A percentile compares a stretch with the other conserved stretches of the same genome.
These are phyloP conservation scores for Microbotryum violaceum DNA, from an alignment of 1,284 basidiomycete genomes.

Conservation along the genomic window DNA sequence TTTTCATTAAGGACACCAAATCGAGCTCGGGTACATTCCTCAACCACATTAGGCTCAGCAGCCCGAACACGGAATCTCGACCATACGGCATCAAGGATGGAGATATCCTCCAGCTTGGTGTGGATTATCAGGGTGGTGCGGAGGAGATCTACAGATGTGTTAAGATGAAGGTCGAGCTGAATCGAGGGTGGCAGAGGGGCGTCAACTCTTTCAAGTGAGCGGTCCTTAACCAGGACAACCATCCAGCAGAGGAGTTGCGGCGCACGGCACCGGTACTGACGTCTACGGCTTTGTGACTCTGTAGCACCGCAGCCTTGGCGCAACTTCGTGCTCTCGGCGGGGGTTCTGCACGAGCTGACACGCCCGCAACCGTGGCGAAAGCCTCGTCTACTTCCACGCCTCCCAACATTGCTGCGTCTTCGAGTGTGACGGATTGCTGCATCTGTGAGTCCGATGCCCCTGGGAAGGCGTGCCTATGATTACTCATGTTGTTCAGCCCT, in stretches of 20 bases:
- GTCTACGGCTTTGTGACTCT: not conserved
- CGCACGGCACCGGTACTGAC: not conserved
- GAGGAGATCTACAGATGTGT: conserved; percentile 98
- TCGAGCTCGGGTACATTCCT: conserved; percentile 88
- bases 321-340: conserved; percentile 66
- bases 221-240: not conserved
- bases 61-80: conserved; percentile 71
- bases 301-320: conserved; percentile 65
- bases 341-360: conserved; percentile 16
- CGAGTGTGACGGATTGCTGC: conserved; percentile 76
- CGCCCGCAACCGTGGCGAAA: not conserved
- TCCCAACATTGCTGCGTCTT: conserved; percentile 20
- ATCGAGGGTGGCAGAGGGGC: conserved; percentile 74
- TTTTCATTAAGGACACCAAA: conserved; percentile 87
- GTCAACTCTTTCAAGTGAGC: conserved; percentile 93
- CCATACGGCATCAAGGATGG: conserved; percentile 82
- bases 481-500: not conserved
- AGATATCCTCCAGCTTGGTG: conserved; percentile 89
- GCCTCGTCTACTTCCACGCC: not conserved
- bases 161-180: conserved; percentile 83
- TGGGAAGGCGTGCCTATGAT: not conserved
- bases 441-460: conserved; percentile 58
- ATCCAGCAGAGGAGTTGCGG: not conserved
- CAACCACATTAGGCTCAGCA: conserved; percentile 82
- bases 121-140: conserved; percentile 95